Base-by-base conservation (phyloP, 2,329 filamentous ascomycete genomes). In the Diaporthe longicolla region DNA sequence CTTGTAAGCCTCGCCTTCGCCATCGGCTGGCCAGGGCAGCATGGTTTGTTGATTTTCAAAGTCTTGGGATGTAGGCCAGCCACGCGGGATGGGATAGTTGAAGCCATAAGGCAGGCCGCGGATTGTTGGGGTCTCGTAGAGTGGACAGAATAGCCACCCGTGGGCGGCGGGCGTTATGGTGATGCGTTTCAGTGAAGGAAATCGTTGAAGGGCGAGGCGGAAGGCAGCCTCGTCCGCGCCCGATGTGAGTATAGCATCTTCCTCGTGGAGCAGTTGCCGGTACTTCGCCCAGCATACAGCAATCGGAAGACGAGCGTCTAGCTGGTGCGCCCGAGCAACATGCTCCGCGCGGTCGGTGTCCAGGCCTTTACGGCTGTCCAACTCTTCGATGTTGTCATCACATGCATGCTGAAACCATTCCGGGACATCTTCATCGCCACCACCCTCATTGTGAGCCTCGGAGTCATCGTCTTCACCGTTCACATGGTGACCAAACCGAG, bases 101-200 rank as follows among this genome's bases (percentile, higher is more conserved):
- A 87, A 84, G 5, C 82, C 82, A 2, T 73, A 61, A 0, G 84
- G 83, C 17, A 87, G 81, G 3, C 80, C 79, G 8, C 84, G 83
- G 40, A 85, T 83, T 77, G 83, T 84, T 1, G 85, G 85, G 0
- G 85, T 86, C 26, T 83, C 75, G 66, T 86, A 86, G 0, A 81
- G 73, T 0, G 85, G 85, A 0, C 72, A 65, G n/a, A 82, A 80
- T 0, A 82, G 73, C 57, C 78, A 77, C 0, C 83, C 83, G 74
- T 86, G 85, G 0, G 83, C 78, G 2, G 83, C 82, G 9, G 82
- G 82, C 4, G 85, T 86, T 17, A 87, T 72, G 0, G 79, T 84
- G 11, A 87, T 76, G 57, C 79, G 81, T 45, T 72, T 79, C 3
- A 87, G 76, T 3, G 77, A 78, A 0, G 83, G 81, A 57, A 86